Conservation (phyloP, 306 rosid species). For the Ochetophila trinervis region DNA sequence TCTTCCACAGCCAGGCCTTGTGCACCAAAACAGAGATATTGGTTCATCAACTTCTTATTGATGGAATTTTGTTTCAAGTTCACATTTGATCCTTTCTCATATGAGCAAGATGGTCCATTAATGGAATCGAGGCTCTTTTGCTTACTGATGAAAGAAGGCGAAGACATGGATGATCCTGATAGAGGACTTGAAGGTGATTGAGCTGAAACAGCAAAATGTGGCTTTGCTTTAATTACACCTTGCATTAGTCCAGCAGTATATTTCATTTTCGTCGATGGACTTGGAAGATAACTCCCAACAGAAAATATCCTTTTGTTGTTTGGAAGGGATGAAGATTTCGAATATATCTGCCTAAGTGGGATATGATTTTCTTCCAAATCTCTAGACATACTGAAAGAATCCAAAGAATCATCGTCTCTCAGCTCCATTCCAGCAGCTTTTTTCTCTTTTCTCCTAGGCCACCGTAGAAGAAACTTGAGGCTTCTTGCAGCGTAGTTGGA, state of each 20-base stretch:
- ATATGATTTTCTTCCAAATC: slow-evolving; percentile 40
- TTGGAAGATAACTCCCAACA: slow-evolving; percentile 42
- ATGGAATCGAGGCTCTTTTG: slow-evolving; percentile 34
- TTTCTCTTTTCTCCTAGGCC: slow-evolving; percentile 58
- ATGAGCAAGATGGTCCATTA: slow-evolving; percentile 38
- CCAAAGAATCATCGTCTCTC: slow-evolving; percentile 45
- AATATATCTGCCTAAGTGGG: slow-evolving; percentile 68
- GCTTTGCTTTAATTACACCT: slow-evolving; percentile 71
- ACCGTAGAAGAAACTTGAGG: slow-evolving; percentile 60
- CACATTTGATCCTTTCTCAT: slow-evolving; percentile 18
- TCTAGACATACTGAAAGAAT: slow-evolving; percentile 31
- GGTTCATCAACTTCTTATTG: slow-evolving; percentile 59
- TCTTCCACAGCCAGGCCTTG: slow-evolving; percentile 50
- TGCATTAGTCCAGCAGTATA: slow-evolving; percentile 69
- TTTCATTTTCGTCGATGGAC: slow-evolving; percentile 60
- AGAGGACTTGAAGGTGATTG: slow-evolving; percentile 37
- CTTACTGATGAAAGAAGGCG: slow-evolving; percentile 39
- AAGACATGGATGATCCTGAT: slow-evolving; percentile 36
- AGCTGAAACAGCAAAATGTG: slow-evolving; percentile 32
- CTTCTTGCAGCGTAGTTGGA: slow-evolving; percentile 38
- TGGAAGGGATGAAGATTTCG: slow-evolving; percentile 45
- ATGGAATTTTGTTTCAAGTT: slow-evolving; percentile 41
- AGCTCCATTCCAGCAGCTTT: slow-evolving; percentile 27
- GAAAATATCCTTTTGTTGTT: slow-evolving; percentile 54
- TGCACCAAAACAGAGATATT: slow-evolving; percentile 65